Percentiles rank a stretch among this genome's conserved stretches.
phyloP scores from a whole-genome alignment of 2,329 filamentous ascomycete genomes.

The Exserohilum turcica region DNA sequence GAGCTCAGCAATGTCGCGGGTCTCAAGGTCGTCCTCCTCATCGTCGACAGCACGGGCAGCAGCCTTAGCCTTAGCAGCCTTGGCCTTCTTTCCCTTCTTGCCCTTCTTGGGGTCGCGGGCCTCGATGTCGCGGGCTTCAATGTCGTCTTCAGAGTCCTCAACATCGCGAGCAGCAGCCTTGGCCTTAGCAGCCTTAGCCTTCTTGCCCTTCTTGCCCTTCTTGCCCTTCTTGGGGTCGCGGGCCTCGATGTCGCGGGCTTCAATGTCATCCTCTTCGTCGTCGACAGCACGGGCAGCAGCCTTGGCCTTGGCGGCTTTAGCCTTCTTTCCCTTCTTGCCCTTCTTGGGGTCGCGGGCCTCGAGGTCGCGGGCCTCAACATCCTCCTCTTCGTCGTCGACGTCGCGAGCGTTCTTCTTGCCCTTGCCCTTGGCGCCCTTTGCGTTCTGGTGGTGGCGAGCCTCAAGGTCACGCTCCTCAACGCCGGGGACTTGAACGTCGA shows the following conservation, averaged over 20 bases:
- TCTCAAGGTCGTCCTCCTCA: not conserved
- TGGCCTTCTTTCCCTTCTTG: not conserved
- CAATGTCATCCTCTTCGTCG: not conserved
- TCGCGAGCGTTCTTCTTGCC: slow-evolving; percentile 8
- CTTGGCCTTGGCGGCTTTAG: not conserved
- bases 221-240: slow-evolving; percentile 15
- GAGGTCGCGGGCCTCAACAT: slow-evolving; percentile 4
- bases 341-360: slow-evolving; percentile 6
- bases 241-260: not conserved
- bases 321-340: slow-evolving; percentile 6
- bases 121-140: not conserved
- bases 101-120: slow-evolving; percentile 4
- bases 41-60: not conserved
- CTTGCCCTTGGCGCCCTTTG: slow-evolving; percentile 9
- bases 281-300: not conserved
- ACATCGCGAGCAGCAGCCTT: not conserved
- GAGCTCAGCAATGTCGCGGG: not conserved
- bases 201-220: slow-evolving; percentile 14
- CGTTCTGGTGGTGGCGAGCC: slow-evolving; percentile 8
- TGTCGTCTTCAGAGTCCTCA: not conserved
- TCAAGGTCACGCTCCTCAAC: slow-evolving; percentile 1
- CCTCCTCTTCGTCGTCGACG: not conserved
- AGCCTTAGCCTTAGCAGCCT: slow-evolving; percentile 12
- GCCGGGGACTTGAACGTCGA: not conserved
- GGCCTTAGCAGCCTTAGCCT: too few species aligned